These are phyloP conservation scores for Saccharomyces hybrid DNA, from an alignment of 1,139 yeast genomes.

Conservation along the genomic window DNA sequence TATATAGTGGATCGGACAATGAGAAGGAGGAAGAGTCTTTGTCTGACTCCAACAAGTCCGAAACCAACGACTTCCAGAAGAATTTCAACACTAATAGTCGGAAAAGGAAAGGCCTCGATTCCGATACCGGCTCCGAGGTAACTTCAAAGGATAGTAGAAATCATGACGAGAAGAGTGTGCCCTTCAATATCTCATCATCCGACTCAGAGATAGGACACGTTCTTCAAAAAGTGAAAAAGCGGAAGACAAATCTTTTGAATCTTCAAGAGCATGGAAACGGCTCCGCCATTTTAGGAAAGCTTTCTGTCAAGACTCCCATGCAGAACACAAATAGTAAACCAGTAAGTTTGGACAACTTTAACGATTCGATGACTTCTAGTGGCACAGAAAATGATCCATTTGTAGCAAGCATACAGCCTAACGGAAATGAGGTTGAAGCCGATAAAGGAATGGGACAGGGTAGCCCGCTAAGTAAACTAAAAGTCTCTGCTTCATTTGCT, in stretches of 20 bases:
- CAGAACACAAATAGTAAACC: neutral
- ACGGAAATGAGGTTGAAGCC: neutral
- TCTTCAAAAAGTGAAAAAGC: constrained; percentile 6
- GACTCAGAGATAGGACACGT: constrained; percentile 1
- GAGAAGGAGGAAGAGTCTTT: constrained; percentile 1
- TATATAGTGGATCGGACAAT: constrained; percentile 1
- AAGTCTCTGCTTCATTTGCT: neutral
- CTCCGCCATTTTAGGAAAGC: neutral
- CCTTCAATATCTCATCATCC: neutral
- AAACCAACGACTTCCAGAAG: neutral
- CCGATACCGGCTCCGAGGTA: neutral
- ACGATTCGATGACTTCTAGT: neutral
- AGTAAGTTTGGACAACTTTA: neutral
- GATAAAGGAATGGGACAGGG: neutral
- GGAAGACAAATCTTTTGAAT: constrained; percentile 13
- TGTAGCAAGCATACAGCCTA: neutral
- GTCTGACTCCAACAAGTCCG: neutral
- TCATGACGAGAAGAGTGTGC: neutral
- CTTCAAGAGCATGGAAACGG: neutral
- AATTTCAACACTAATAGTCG: neutral
- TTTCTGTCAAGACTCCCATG: neutral
- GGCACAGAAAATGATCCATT: neutral
- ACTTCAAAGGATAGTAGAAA: neutral
- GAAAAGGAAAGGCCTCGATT: neutral
- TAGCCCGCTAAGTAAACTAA: neutral